These are phyloP conservation scores for Boletellus emodensis DNA, from an alignment of 768 basidiomycete species.

Conservation along the genomic window DNA sequence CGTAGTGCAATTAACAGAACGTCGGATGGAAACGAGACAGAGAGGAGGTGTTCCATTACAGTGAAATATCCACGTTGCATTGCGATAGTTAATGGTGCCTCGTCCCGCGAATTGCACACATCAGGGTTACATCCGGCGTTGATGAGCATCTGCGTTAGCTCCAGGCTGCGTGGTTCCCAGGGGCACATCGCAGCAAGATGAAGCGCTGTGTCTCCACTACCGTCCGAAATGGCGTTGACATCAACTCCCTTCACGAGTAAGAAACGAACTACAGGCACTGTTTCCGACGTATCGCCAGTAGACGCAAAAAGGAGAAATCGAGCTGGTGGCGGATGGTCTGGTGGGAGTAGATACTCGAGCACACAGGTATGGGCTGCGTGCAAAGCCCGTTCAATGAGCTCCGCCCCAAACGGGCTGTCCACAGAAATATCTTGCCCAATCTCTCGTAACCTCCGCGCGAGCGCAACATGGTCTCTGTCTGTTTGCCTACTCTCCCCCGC, in stretches of 20 bases:
- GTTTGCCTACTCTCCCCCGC: background rate
- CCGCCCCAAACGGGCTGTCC: background rate
- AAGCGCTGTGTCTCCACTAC: background rate
- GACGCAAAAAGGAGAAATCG: background rate
- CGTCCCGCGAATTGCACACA: too few species aligned
- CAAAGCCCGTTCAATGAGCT: background rate
- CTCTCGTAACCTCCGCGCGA: background rate
- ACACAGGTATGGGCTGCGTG: background rate
- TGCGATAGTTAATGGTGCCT: background rate
- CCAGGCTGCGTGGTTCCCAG: too few species aligned
- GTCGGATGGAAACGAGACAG: background rate
- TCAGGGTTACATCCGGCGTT: too few species aligned
- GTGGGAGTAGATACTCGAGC: background rate
- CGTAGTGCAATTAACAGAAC: background rate
- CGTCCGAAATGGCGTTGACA: background rate
- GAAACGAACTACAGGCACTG: background rate
- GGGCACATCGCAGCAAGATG: too few species aligned
- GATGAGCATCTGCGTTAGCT: too few species aligned
- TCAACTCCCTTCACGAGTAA: constrained; percentile 1
- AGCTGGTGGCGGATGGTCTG: background rate
- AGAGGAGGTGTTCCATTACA: background rate
- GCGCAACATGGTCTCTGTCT: background rate
- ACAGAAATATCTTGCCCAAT: background rate
- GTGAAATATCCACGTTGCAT: background rate
- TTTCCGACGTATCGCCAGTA: background rate